Evolutionary conservation across 2,329 filamentous ascomycete genomes (phyloP).

Genomic region (Penicillium thymicola): DNA sequence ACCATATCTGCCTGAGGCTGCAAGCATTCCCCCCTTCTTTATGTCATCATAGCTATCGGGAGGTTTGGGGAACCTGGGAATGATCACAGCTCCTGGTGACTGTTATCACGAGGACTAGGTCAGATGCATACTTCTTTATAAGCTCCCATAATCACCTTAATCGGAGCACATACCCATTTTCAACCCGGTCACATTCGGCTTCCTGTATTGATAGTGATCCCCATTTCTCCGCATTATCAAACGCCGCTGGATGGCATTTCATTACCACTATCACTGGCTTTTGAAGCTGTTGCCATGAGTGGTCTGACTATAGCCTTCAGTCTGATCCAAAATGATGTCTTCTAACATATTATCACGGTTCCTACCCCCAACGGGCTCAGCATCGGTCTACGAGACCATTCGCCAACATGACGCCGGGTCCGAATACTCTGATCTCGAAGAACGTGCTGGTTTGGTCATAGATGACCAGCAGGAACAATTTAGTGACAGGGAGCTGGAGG

Average conservation of each 20-base stretch:
- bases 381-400: constrained; percentile 49
- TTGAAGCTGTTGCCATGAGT: constrained; percentile 15
- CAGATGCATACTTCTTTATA: constrained; percentile 13
- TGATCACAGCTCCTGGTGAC: constrained; percentile 8
- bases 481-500: constrained; percentile 56
- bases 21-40: not conserved
- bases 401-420: constrained; percentile 46
- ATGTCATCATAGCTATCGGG: constrained; percentile 15
- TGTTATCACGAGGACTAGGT: constrained; percentile 13
- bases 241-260: constrained; percentile 6
- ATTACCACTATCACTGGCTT: constrained; percentile 4
- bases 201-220: not conserved
- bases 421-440: constrained; percentile 46
- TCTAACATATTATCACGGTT: constrained; percentile 44
- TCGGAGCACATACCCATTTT: not conserved
- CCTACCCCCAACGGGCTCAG: constrained; percentile 49
- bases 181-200: not conserved
- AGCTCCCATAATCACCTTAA: not conserved
- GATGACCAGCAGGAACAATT: constrained; percentile 50
- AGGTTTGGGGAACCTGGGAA: not conserved
- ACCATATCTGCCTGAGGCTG: not conserved
- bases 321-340: constrained; percentile 37
- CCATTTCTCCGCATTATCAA: constrained; percentile 11
- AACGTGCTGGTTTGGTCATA: constrained; percentile 47
- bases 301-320: constrained; percentile 2